Percentiles rank a stretch among this genome's conserved stretches.
phyloP scores from a whole-genome alignment of 345 rosid genomes.

The Leavenworthia alabamica region DNA sequence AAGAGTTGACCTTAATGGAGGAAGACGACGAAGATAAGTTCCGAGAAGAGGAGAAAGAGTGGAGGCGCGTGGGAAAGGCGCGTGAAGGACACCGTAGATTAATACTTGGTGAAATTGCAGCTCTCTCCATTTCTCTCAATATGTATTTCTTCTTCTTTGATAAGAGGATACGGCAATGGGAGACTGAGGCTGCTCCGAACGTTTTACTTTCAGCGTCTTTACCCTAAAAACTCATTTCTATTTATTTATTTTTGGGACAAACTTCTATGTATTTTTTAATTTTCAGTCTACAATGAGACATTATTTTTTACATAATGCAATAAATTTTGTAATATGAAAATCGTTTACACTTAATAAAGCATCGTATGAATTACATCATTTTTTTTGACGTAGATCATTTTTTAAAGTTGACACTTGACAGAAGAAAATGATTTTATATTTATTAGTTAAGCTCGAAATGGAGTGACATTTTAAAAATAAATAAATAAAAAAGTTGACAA shows the following conservation, averaged over 20 bases:
- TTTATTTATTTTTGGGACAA: background rate
- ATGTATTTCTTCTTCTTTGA: background rate
- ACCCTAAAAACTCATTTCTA: background rate
- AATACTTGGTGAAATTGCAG: conserved; percentile 31
- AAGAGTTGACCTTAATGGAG: conserved; percentile 38
- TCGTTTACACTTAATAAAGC: too few species aligned
- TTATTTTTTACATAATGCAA: too few species aligned
- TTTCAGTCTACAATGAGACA: background rate
- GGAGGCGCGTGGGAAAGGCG: conserved; percentile 27
- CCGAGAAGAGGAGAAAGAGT: conserved; percentile 15
- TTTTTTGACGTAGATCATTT: too few species aligned
- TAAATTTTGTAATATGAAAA: too few species aligned
- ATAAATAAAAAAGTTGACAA: too few species aligned
- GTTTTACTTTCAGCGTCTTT: background rate
- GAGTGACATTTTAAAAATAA: background rate
- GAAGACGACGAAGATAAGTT: conserved; percentile 27
- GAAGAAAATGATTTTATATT: background rate
- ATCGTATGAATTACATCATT: background rate
- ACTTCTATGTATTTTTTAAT: background rate
- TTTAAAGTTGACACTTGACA: too few species aligned
- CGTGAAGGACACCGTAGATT: conserved; percentile 44
- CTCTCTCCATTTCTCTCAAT: conserved; percentile 45
- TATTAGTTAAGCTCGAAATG: background rate
- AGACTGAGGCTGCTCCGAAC: background rate
- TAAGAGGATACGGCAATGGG: background rate